These are phyloP conservation scores for Citeromyces nyonsensis DNA, from an alignment of 805 yeast genomes.

Conservation along the genomic window DNA sequence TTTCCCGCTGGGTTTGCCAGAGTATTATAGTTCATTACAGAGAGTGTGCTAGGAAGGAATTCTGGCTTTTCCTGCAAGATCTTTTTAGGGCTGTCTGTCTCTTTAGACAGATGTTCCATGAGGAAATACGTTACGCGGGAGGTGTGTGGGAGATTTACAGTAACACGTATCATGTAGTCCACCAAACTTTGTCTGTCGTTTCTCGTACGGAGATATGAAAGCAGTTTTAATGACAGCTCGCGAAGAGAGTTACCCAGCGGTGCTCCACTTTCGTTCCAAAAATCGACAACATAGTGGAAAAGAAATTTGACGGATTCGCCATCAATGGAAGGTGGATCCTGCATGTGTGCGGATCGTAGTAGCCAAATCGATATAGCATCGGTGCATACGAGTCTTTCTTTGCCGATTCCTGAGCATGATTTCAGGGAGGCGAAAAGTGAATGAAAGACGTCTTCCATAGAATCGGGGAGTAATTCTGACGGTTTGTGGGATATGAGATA, in stretches of 20 bases:
- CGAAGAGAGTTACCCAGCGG: constrained; percentile 56
- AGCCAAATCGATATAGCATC: constrained; percentile 59
- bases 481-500: constrained; percentile 1
- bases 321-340: too few species aligned
- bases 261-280: constrained; percentile 57
- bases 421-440: constrained; percentile 16
- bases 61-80: constrained; percentile 26
- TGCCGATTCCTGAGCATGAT: constrained; percentile 17
- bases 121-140: constrained; percentile 48
- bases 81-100: constrained; percentile 20
- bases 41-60: constrained; percentile 30
- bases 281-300: constrained; percentile 43
- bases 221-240: constrained; percentile 40
- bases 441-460: constrained; percentile 8
- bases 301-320: constrained; percentile 14
- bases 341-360: constrained; percentile 31
- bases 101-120: constrained; percentile 38
- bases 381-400: constrained; percentile 24
- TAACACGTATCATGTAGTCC: constrained; percentile 26
- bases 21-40: constrained; percentile 36
- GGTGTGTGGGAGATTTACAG: constrained; percentile 27
- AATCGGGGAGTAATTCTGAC: background rate
- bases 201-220: constrained; percentile 18
- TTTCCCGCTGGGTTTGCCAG: constrained; percentile 58
- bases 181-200: constrained; percentile 11